Base-by-base conservation (phyloP, 306 rosid species). In the Potentilla sterilis region DNA sequence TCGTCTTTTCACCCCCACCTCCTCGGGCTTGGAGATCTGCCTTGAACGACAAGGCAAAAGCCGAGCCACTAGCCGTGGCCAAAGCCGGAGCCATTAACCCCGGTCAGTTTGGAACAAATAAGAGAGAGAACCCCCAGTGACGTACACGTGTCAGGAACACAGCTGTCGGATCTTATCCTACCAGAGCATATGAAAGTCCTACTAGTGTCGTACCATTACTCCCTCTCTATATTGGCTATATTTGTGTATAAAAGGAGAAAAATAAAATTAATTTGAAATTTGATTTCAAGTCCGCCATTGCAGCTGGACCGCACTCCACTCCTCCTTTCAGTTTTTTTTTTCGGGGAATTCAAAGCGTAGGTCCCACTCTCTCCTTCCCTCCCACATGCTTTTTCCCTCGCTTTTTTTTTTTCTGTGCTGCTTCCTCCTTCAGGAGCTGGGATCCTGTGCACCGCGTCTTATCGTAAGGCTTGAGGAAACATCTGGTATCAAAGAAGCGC, bases 151-250 rank as follows among this genome's bases (percentile, higher is more conserved):
- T 77, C 76, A 80, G 80, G 43, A 59, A 62, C 59, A 76, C 81
- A 87, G 80, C 81, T 87, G 86, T 78, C 83, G 81, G 81, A 85
- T 79, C 87, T 85, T 85, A 87, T 87, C 89, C 84, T 46, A 58
- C 46, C 85, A 73, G 40, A 37, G 40, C 40, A 37, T 28, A 37
- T 0, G 40, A 5, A 35, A 66, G 64, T 37, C 52, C 52, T 22
- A 24, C 55, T 6, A 21, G 48, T 2, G 15, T 22, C 34, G 19
- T 59, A 32, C 41, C 28, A 9, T 21, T 57, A 18, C 58, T 54
- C 58, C 5, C 15, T 13, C 65, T 9, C 24, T 9, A 9, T 37
- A 37, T 37, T 2, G 40, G 5, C 3, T 0, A 11, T 28, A 4
- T 4, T 11, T 58, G 16, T 11, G 65, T 11, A 2, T 28, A 13